Conservation (phyloP, 768 basidiomycete species). For the Lentinus tigrinus region DNA sequence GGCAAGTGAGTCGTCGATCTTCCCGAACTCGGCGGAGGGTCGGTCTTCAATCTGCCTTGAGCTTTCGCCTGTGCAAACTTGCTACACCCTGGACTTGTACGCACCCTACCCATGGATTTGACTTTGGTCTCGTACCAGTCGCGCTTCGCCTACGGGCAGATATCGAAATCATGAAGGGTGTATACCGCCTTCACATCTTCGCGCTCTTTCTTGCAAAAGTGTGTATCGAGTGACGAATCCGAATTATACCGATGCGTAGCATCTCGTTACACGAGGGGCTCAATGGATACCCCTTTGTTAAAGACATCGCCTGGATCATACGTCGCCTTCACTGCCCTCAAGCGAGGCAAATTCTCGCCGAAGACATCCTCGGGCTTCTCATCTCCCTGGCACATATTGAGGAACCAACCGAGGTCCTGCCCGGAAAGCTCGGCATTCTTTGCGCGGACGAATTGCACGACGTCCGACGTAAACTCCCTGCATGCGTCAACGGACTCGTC, state of each 20-base stretch:
- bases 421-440: slow-evolving; percentile 20
- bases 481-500: slow-evolving; percentile 10
- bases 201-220: background rate
- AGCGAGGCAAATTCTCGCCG: slow-evolving; percentile 25
- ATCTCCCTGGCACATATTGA: slow-evolving; percentile 23
- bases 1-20: too few species aligned
- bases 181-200: background rate
- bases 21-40: too few species aligned
- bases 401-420: slow-evolving; percentile 16
- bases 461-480: slow-evolving; percentile 2
- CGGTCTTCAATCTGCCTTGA: too few species aligned
- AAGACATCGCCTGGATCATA: slow-evolving; percentile 34
- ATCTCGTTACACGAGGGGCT: slow-evolving; percentile 21
- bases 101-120: too few species aligned
- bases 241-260: too few species aligned
- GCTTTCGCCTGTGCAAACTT: too few species aligned
- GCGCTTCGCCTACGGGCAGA: too few species aligned
- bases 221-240: too few species aligned
- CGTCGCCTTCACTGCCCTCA: slow-evolving; percentile 28
- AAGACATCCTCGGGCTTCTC: slow-evolving; percentile 30
- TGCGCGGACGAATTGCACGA: slow-evolving; percentile 10
- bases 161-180: background rate
- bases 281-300: slow-evolving; percentile 27
- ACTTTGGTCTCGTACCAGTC: too few species aligned
- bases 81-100: too few species aligned